Base-by-base conservation (phyloP, 192 early-diverging fungal species). In the Rhizoclosmatium globosum region DNA sequence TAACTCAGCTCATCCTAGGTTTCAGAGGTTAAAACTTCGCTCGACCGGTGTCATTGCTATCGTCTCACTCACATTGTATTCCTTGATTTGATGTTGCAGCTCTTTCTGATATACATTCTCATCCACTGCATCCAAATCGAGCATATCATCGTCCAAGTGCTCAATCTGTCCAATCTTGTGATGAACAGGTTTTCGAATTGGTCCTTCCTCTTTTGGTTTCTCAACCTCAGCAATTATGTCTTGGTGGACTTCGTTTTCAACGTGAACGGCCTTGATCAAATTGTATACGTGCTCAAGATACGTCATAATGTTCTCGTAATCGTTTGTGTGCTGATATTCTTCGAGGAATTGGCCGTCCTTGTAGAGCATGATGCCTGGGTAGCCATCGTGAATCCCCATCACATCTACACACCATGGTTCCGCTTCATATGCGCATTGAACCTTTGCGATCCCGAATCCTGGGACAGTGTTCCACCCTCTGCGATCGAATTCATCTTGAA, bases 401-500 rank as follows among this genome's bases (percentile, higher is more conserved):
- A 50, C 42, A 9, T 53, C 43, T 38, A 72, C 48, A 50, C 70
- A 72, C 3, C 21, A 72, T n/a, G n/a, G 38, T 43, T 72, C 70
- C 15, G 4, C 57, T 2, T 57, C 70, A 44, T 64, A 64, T 6
- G 48, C 70, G 31, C 70, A 72, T 47, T 72, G 70, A 9, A 72
- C 70, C 42, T 72, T 72, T 11, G 48, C 70, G 3, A 72, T 57
- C 17, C 70, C 57, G 38, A 72, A 72, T 19, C 43, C 53, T 41
- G 70, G 70, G 17, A 72, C 53, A 21, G 44, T 44, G 57, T 50
- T 72, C 70, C 70, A 72, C 2, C 70, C 50, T 19, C 70, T 39
- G 53, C 47, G 70, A 57, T 72, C 70, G 38, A 72, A 72, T 58
- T 53, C 70, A 44, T 72, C 70, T 47, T 72, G 70, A 38, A 72